Evolutionary conservation across 176 grass and related monocot genomes (phyloP), one percentile per base, ranked within the genome.

Genomic region (Carex kokanica): DNA sequence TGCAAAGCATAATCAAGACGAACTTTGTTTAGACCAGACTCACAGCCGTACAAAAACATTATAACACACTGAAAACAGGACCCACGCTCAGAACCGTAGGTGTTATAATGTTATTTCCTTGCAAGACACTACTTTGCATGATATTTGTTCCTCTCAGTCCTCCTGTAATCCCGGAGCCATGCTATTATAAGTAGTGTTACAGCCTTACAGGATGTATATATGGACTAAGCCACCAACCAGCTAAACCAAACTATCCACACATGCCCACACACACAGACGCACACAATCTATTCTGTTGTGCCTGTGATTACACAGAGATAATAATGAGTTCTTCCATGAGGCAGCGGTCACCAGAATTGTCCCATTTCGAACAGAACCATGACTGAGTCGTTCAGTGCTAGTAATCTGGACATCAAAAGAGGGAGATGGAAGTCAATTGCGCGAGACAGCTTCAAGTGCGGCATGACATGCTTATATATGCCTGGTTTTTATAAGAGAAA

Each of bases 331-430:
- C 59, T 65, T 85, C 90, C 25, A 58, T 85, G 8, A 78, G 86
- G 38, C 84, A 95, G 84, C 88, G 83, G 59, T 88, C 93, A 32
- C 78, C 81, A 5, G 85, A 69, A 47, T 83, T 85, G 18, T 85
- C 89, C 25, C 74, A 60, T 81, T 88, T 91, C 27, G 54, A 73
- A 16, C 63, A 52, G 54, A 23, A 64, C 8, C 58, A 82, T 5
- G 80, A 64, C 0, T n/a, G 15, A 55, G 3, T 36, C 63, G 3
- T 67, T 85, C 45, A 81, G 86, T 36, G 49, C 83, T 64, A 89
- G 85, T 85, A 86, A 88, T 72, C 88, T 88, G 2, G 87, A 83
- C 3, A 24, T 74, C 1, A 80, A 87, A 36, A 82, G 89, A 74
- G 92, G 90, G 2, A 91, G 88, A 77, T 85, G 86, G 16, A 89